Percentiles rank a stretch among this genome's conserved stretches.
phyloP scores from a whole-genome alignment of 441 rosid genomes.

The Brassica balearica region DNA sequence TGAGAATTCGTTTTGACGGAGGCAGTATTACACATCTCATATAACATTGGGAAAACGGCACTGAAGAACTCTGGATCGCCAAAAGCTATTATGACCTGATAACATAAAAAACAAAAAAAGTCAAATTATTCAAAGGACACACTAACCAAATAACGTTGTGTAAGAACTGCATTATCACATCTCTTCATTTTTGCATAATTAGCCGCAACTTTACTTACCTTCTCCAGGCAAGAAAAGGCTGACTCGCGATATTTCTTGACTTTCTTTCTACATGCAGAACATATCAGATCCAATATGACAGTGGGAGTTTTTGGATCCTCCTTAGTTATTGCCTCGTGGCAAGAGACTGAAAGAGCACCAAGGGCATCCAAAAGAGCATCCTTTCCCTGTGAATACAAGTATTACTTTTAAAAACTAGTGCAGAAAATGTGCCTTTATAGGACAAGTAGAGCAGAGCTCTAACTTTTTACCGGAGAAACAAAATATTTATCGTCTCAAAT shows the following conservation, averaged over 20 bases:
- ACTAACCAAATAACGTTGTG: neutral
- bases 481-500: conserved; percentile 7
- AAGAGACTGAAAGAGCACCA: conserved; percentile 76
- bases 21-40: conserved; percentile 70
- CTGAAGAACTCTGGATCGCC: conserved; percentile 74
- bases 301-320: conserved; percentile 67
- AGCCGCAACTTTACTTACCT: conserved; percentile 52
- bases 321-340: conserved; percentile 74
- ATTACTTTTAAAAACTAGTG: conserved; percentile 11
- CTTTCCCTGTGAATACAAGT: conserved; percentile 69
- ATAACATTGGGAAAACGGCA: conserved; percentile 70
- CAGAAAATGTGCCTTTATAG: conserved; percentile 5
- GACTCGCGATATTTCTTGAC: conserved; percentile 86
- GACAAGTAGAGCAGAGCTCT: conserved; percentile 24
- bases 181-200: conserved; percentile 1
- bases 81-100: conserved; percentile 87
- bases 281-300: conserved; percentile 67
- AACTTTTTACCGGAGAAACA: conserved; percentile 9
- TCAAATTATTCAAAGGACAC: conserved; percentile 24
- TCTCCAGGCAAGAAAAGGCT: conserved; percentile 77
- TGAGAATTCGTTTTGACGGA: conserved; percentile 49
- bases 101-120: conserved; percentile 20
- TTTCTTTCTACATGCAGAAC: conserved; percentile 81
- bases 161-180: conserved; percentile 18
- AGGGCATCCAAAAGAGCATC: conserved; percentile 82